A percentile compares a stretch with the other conserved stretches of the same genome.
phyloP scores from a whole-genome alignment of 441 rosid species.

The Arabidopsis lyrata region DNA sequence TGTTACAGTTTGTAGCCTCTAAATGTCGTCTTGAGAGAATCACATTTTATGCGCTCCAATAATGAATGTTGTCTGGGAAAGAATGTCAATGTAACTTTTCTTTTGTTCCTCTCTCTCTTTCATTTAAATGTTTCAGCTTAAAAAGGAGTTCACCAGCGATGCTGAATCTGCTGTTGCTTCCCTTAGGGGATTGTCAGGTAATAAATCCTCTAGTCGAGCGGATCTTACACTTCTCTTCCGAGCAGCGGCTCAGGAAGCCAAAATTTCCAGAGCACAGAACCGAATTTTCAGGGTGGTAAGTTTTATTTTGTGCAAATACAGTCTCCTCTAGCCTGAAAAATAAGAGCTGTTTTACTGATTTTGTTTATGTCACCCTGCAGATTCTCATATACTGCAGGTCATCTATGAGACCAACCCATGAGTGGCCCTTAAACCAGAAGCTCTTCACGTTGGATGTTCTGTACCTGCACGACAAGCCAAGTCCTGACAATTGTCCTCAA shows the following conservation, averaged over 20 bases:
- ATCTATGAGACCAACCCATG: constrained; percentile 70
- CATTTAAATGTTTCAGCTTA: constrained; percentile 51
- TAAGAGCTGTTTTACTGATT: neutral
- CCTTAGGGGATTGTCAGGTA: constrained; percentile 66
- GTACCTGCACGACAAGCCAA: constrained; percentile 93
- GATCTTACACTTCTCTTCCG: constrained; percentile 87
- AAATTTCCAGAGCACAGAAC: constrained; percentile 67
- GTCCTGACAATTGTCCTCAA: constrained; percentile 91
- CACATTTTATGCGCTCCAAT: constrained; percentile 7
- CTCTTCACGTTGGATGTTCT: constrained; percentile 89
- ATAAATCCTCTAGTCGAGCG: constrained; percentile 68
- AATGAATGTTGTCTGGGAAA: neutral
- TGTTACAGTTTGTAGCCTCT: constrained; percentile 22
- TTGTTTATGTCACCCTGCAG: constrained; percentile 42
- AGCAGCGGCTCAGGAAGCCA: constrained; percentile 86
- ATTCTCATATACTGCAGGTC: constrained; percentile 93
- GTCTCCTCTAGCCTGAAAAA: neutral
- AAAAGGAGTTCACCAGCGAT: constrained; percentile 83
- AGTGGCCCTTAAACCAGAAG: constrained; percentile 81
- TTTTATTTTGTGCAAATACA: neutral
- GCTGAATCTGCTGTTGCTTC: constrained; percentile 72
- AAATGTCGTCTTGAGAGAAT: neutral
- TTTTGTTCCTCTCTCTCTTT: neutral
- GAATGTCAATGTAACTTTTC: neutral
- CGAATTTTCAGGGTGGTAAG: constrained; percentile 89